Percentiles rank a stretch among this genome's conserved stretches.
Evolutionary conservation across 2,329 filamentous ascomycete genomes (phyloP).

Genomic region (Cercospora beticola): DNA sequence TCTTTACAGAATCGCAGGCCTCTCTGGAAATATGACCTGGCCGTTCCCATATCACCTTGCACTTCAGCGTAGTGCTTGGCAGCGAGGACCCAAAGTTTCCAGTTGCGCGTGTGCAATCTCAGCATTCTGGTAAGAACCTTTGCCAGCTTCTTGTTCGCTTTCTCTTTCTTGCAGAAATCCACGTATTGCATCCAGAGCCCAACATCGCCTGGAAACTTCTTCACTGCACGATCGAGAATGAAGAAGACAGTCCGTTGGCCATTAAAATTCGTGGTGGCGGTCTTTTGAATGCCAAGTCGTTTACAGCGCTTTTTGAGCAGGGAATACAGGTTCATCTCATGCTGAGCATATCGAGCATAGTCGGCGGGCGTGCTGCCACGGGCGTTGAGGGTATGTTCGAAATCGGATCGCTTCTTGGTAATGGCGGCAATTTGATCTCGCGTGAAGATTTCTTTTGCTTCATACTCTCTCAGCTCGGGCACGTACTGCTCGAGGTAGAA

Average conservation of each 20-base stretch:
- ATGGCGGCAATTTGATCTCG: constrained; percentile 89
- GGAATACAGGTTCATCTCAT: constrained; percentile 66
- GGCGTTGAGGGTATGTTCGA: constrained; percentile 86
- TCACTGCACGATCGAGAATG: constrained; percentile 82
- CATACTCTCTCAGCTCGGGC: constrained; percentile 87
- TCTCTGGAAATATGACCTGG: constrained; percentile 81
- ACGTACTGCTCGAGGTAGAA: constrained; percentile 92
- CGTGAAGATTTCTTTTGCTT: constrained; percentile 86
- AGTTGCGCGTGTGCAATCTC: constrained; percentile 79
- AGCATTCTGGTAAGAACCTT: constrained; percentile 67
- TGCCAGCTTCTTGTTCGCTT: constrained; percentile 60
- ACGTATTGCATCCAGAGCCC: constrained; percentile 89
- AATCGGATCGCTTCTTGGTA: constrained; percentile 85
- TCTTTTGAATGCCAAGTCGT: constrained; percentile 72
- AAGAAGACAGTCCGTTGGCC: constrained; percentile 83
- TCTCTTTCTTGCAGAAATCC: constrained; percentile 69
- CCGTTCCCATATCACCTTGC: constrained; percentile 82
- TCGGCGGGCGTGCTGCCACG: constrained; percentile 74
- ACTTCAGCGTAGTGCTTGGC: constrained; percentile 75
- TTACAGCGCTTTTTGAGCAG: constrained; percentile 80
- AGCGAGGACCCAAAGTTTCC: constrained; percentile 79
- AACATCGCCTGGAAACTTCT: constrained; percentile 78
- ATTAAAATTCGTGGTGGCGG: constrained; percentile 62
- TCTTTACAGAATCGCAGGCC: constrained; percentile 85
- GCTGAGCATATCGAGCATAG: constrained; percentile 79